phyloP scores from a whole-genome alignment of 1,284 basidiomycete species.

The Ganoderma resinaceum region DNA sequence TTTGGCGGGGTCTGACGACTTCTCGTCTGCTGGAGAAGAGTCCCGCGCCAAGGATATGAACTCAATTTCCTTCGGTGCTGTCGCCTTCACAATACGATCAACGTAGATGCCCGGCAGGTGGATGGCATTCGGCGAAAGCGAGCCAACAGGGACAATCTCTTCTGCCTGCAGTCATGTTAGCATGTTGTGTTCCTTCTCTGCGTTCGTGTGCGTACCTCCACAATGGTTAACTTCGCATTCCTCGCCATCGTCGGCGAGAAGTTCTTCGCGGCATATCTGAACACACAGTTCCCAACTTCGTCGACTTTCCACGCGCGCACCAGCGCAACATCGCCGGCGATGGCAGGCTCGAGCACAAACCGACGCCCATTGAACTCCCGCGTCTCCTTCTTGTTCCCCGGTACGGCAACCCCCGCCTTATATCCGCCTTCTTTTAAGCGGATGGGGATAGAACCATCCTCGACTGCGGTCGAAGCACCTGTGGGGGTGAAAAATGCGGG shows the following conservation, averaged over 20 bases:
- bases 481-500: conserved; percentile 97
- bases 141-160: conserved; percentile 89
- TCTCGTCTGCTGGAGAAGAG: conserved; percentile 34
- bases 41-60: conserved; percentile 66
- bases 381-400: conserved; percentile 82
- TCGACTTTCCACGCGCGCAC: conserved; percentile 96
- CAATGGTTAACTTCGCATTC: conserved; percentile 90
- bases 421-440: conserved; percentile 76
- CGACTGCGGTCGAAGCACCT: conserved; percentile 89
- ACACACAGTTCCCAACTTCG: conserved; percentile 87
- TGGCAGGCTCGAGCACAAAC: conserved; percentile 89
- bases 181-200: background rate
- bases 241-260: conserved; percentile 89
- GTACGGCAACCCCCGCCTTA: conserved; percentile 67
- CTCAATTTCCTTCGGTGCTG: conserved; percentile 83
- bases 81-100: conserved; percentile 85
- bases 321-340: conserved; percentile 90
- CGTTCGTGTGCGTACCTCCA: conserved; percentile 65
- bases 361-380: conserved; percentile 83
- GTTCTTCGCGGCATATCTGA: conserved; percentile 91
- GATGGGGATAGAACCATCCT: conserved; percentile 79
- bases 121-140: conserved; percentile 84
- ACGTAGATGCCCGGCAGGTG: conserved; percentile 91
- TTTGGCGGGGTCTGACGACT: conserved; percentile 48
- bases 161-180: conserved; percentile 67